Conservation (phyloP, 2,329 filamentous ascomycete genomes). For the Trichoderma breve region DNA sequence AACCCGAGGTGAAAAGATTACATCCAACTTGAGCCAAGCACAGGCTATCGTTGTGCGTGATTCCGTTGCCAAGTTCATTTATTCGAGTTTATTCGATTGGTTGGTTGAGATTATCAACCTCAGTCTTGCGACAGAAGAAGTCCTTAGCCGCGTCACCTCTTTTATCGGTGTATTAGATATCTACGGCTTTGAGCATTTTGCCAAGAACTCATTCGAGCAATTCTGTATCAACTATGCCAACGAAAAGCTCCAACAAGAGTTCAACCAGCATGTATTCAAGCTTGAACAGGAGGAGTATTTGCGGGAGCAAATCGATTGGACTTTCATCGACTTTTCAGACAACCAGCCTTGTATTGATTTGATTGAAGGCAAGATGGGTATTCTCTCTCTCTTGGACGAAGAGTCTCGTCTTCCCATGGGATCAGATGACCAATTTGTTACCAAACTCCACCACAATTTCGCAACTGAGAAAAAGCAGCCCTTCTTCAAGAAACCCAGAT, state of each 20-base stretch:
- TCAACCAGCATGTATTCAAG: constrained; percentile 99
- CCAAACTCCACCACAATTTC: constrained; percentile 93
- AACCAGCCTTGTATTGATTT: constrained; percentile 99
- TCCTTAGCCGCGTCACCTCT: constrained; percentile 75
- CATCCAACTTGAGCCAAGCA: constrained; percentile 88
- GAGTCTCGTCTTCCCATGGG: constrained; percentile 97
- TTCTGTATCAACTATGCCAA: constrained; percentile 99
- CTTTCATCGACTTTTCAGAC: constrained; percentile 98
- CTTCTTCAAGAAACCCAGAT: constrained; percentile 98
- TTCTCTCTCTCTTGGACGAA: constrained; percentile 89
- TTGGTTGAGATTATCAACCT: constrained; percentile 95
- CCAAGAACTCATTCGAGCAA: constrained; percentile 99
- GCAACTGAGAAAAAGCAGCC: constrained; percentile 86
- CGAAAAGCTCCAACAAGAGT: constrained; percentile 97
- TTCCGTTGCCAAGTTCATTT: constrained; percentile 97
- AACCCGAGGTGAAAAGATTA: constrained; percentile 95
- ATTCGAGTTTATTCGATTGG: constrained; percentile 98
- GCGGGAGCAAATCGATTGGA: constrained; percentile 96
- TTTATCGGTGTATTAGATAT: constrained; percentile 99
- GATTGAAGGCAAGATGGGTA: constrained; percentile 94
- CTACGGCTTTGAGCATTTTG: constrained; percentile 98
- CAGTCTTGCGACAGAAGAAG: constrained; percentile 84
- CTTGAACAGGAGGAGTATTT: constrained; percentile 98
- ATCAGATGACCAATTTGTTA: constrained; percentile 94
- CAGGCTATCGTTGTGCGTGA: constrained; percentile 93